A percentile compares a stretch with the other conserved stretches of the same genome.
phyloP scores from a whole-genome alignment of 2,329 filamentous ascomycete genomes.

The Hirsutella rhossiliensis region DNA sequence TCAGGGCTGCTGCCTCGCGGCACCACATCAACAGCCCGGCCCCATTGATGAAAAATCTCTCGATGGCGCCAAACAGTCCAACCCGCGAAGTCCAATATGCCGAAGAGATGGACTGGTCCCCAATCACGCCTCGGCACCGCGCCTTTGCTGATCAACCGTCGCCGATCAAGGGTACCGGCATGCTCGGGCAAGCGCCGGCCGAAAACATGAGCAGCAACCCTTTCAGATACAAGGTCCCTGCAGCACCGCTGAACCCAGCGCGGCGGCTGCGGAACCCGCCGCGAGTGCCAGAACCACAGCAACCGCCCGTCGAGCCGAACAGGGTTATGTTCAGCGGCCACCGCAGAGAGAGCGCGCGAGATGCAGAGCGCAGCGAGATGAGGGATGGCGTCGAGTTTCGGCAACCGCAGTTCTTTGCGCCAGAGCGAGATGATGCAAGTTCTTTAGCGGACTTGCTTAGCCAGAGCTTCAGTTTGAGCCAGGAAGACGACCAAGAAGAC shows the following conservation, averaged over 20 bases:
- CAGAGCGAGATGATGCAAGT: conserved; percentile 25
- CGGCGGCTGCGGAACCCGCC: conserved; percentile 50
- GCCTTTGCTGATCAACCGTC: conserved; percentile 37
- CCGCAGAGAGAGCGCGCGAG: conserved; percentile 5
- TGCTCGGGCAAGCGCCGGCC: conserved; percentile 33
- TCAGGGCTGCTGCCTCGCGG: background rate
- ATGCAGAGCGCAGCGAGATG: conserved; percentile 4
- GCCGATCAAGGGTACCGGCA: conserved; percentile 24
- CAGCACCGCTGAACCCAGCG: conserved; percentile 55
- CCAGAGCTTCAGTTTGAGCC: conserved; percentile 28
- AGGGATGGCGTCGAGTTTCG: conserved; percentile 33
- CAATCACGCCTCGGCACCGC: conserved; percentile 42
- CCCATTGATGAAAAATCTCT: conserved; percentile 3
- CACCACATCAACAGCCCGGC: conserved; percentile 1
- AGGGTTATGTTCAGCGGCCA: conserved; percentile 37
- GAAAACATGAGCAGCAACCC: conserved; percentile 31
- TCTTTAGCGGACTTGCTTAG: conserved; percentile 31
- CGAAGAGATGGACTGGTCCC: conserved; percentile 66
- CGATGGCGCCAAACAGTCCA: conserved; percentile 7
- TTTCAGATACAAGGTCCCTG: conserved; percentile 60
- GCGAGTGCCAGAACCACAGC: conserved; percentile 38
- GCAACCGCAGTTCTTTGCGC: conserved; percentile 49
- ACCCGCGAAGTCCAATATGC: conserved; percentile 22
- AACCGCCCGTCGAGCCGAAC: conserved; percentile 27
- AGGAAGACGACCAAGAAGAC: conserved; percentile 14